Percentiles rank a stretch among this genome's conserved stretches.
Evolutionary conservation across 2,329 filamentous ascomycete species (phyloP).

Genomic region (Fusarium sp.): DNA sequence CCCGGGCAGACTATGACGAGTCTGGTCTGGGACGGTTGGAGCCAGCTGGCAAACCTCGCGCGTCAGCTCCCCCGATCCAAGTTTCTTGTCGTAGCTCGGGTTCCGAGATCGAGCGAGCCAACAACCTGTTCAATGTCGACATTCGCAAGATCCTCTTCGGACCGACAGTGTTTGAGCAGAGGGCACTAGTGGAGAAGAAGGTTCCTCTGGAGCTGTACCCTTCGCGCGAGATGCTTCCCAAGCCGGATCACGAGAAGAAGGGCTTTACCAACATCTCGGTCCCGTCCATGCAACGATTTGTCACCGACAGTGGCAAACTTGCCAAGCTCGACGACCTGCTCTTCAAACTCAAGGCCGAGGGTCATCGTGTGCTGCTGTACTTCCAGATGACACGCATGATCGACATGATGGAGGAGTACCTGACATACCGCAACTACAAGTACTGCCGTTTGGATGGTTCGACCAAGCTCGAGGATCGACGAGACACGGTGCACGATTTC

Average conservation of each 20-base stretch:
- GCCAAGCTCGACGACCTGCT: conserved; percentile 90
- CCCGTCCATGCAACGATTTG: conserved; percentile 96
- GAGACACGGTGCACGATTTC: conserved; percentile 97
- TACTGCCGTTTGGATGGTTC: conserved; percentile 97
- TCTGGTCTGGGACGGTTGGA: conserved; percentile 84
- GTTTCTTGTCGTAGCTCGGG: conserved; percentile 79
- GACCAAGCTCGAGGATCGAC: conserved; percentile 95
- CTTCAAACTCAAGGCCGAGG: conserved; percentile 88
- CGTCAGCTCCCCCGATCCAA: conserved; percentile 87
- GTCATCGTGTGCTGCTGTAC: conserved; percentile 94
- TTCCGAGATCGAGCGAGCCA: conserved; percentile 74
- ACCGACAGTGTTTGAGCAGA: conserved; percentile 73
- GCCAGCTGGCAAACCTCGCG: conserved; percentile 81
- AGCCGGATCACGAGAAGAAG: conserved; percentile 82
- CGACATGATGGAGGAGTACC: conserved; percentile 98
- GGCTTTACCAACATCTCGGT: conserved; percentile 92
- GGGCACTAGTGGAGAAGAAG: conserved; percentile 79
- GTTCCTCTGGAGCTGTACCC: conserved; percentile 75
- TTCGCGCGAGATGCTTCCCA: conserved; percentile 74
- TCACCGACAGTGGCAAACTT: conserved; percentile 97
- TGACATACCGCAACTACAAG: conserved; percentile 99
- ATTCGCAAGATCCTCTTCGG: conserved; percentile 83
- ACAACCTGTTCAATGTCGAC: conserved; percentile 80
- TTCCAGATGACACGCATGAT: conserved; percentile 99
- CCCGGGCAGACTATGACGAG: conserved; percentile 71